These are phyloP conservation scores for Abrus pulchellus DNA, from an alignment of 306 rosid genomes.

Conservation along the genomic window DNA sequence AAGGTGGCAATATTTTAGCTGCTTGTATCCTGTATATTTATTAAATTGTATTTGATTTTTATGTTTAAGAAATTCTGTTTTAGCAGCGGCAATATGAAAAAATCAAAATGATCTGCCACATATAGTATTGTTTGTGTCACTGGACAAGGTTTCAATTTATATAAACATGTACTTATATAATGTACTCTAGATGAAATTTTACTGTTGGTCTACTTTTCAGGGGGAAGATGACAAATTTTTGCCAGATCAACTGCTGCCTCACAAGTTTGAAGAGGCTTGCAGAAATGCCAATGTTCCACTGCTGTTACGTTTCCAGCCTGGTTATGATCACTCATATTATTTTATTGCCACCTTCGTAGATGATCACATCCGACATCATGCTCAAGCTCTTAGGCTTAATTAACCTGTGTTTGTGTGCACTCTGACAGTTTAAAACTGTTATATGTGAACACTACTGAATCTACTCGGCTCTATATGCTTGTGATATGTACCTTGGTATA, in stretches of 20 bases:
- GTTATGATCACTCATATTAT: slow-evolving; percentile 86
- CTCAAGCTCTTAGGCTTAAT: slow-evolving; percentile 79
- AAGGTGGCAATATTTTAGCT: neutral
- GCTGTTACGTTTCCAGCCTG: slow-evolving; percentile 74
- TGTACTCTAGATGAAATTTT: neutral
- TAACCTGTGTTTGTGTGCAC: slow-evolving; percentile 53
- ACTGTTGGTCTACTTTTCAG: slow-evolving; percentile 54
- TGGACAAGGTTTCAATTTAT: slow-evolving; percentile 6
- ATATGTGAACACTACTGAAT: slow-evolving; percentile 32
- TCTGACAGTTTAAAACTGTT: slow-evolving; percentile 41
- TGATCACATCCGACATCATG: slow-evolving; percentile 92
- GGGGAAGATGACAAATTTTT: slow-evolving; percentile 88
- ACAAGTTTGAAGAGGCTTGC: slow-evolving; percentile 89
- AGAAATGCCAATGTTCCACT: slow-evolving; percentile 72
- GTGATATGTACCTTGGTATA: neutral
- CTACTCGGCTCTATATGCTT: slow-evolving; percentile 18
- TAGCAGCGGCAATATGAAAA: neutral
- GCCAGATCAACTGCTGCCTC: slow-evolving; percentile 76
- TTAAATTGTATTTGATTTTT: neutral
- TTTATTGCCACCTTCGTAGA: slow-evolving; percentile 90
- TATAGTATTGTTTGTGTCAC: slow-evolving; percentile 16
- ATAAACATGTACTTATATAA: neutral
- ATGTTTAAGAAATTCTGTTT: slow-evolving; percentile 17
- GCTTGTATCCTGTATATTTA: neutral
- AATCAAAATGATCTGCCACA: neutral